Evolutionary conservation across 441 rosid genomes (phyloP), one percentile per base, ranked within the genome.

Genomic region (Eutrema salsugineum): DNA sequence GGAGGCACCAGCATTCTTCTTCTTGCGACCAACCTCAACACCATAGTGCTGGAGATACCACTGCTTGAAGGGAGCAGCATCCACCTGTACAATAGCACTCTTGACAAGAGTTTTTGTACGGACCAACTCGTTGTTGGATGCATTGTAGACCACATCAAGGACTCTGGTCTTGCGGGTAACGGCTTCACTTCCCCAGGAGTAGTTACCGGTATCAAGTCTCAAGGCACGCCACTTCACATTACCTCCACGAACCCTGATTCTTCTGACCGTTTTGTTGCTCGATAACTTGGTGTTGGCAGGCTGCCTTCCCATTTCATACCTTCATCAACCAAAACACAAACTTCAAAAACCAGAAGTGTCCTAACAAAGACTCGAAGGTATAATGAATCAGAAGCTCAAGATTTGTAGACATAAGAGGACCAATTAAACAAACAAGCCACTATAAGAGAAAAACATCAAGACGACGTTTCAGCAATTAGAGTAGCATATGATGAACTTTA

Each of bases 241-340:
- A 22, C 94, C 94, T 28, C 94, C 94, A 79, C 90, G 85, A 43
- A 87, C 91, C 9, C 90, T 66, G 49, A 89, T 64, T 79, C 91
- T 87, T 74, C 91, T 84, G 3, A 88, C 91, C 0, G 94, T 87
- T 77, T 89, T 89, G 81, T 89, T 85, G 77, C 90, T 81, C 3
- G 94, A 88, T 46, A 88, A 69, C 81, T 88, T 88, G n/a, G 94
- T 88, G 73, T 84, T 88, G 32, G 90, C 91, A 24, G 94, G 90
- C 76, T 84, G 90, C 70, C 94, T 87, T 64, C 94, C 94, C 77
- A 85, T 78, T 71, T 87, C 94, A 11, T 89, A 89, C 94, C 94
- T 89, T 73, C 9, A 59, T 15, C 5, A 19, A 33, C 15, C 43
- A 9, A 71, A 50, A 10, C 42, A 49, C 19, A 58, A 2, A 3